Base-by-base conservation (phyloP, 805 yeast genomes). In the Saccharomyces paradoxus region DNA sequence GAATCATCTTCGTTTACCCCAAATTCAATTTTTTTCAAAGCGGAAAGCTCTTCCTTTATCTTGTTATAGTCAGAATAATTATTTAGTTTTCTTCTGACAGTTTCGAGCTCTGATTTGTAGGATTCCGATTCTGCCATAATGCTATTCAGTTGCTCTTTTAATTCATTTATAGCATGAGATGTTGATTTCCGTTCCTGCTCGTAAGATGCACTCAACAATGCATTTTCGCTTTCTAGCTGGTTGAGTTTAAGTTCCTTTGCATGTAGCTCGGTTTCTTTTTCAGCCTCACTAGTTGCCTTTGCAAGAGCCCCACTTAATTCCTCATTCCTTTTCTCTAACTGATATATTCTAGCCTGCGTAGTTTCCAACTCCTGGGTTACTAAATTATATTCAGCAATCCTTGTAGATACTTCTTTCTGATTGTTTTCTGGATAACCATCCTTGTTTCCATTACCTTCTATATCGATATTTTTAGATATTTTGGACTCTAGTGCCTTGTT, bases 301-400 rank as follows among this genome's bases (percentile, higher is more conserved):
- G 86, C 80, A 52, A 90, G 68, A 53, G 86, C 86, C 17, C 82
- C 75, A 55, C 89, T 79, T 53, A 90, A 74, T 51, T 84, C 84
- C 63, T 87, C 87, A 63, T 89, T 91, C 56, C 96, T 77, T 57
- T 80, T 80, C 66, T 89, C 96, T 53, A 90, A 77, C 62, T 86
- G 89, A 50, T 81, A 66, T 0, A 83, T 79, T 55, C 94, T 78
- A 52, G 81, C 72, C 61, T 87, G 87, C 48, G 87, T 79, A 28
- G 81, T 69, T 63, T 87, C 94, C 4, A 86, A 79, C 61, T 91
- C 97, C 56, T 88, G 79, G 1, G 84, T 77, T n/a, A 87, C 75
- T 41, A 86, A 73, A 55, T 84, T 89, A 31, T 84, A 73, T 63
- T 68, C 85, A 2, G 81, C 76, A 46, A 77, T 63, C 37, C 72